phyloP scores from a whole-genome alignment of 1,284 basidiomycete genomes.

The Cerrena zonata region DNA sequence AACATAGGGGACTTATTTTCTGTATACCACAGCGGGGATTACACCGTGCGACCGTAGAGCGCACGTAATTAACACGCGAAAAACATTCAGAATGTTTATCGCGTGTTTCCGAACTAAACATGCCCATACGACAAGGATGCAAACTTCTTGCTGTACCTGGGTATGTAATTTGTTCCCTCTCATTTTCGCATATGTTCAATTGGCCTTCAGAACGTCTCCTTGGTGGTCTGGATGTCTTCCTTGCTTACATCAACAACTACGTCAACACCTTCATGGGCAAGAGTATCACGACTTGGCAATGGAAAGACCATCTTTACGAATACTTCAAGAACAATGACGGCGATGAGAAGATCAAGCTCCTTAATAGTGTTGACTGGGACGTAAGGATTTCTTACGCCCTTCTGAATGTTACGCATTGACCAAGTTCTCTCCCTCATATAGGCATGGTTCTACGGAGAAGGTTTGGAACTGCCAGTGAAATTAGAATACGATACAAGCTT shows the following conservation, averaged over 20 bases:
- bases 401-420: background rate
- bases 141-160: constrained; percentile 66
- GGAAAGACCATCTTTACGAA: constrained; percentile 80
- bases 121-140: constrained; percentile 74
- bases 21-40: too few relatives aligned
- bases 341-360: constrained; percentile 58
- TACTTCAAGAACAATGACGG: constrained; percentile 67
- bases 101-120: too few relatives aligned
- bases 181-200: background rate
- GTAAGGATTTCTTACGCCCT: constrained; percentile 39
- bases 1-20: too few relatives aligned
- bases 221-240: constrained; percentile 82
- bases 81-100: too few relatives aligned
- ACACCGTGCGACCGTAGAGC: too few relatives aligned
- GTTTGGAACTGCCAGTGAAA: constrained; percentile 70
- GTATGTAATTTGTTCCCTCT: constrained; percentile 28
- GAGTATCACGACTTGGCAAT: constrained; percentile 84
- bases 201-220: constrained; percentile 61
- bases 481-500: constrained; percentile 81
- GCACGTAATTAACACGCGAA: too few relatives aligned
- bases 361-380: constrained; percentile 77
- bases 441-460: constrained; percentile 86
- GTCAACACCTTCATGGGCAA: constrained; percentile 75
- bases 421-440: constrained; percentile 25
- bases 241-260: constrained; percentile 81